These are phyloP conservation scores for Zea luxurians DNA, from an alignment of 176 grass and related monocot genomes.

Conservation along the genomic window DNA sequence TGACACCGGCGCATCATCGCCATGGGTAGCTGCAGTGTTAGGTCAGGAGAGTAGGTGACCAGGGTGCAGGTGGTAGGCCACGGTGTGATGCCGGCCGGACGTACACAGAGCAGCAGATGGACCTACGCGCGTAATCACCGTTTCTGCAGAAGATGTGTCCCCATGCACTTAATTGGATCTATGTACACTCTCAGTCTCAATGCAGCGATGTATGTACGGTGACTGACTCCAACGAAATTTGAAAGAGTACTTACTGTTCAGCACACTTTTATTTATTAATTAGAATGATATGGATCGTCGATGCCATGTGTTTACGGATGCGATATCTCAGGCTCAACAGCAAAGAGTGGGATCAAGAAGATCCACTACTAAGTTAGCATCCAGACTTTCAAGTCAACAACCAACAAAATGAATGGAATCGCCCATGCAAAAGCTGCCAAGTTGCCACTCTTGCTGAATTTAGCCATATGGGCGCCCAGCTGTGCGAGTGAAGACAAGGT, in stretches of 20 bases:
- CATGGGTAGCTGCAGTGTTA: constrained; percentile 6
- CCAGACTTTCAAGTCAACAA: not conserved
- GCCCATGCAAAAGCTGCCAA: constrained; percentile 8
- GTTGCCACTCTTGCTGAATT: not conserved
- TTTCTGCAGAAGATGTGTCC: not conserved
- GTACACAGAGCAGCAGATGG: constrained; percentile 14
- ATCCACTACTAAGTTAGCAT: not conserved
- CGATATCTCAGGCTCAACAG: not conserved
- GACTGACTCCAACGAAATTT: too few species aligned
- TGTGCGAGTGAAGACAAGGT: not conserved
- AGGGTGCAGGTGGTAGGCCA: constrained; percentile 29
- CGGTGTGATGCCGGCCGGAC: not conserved
- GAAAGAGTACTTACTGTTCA: too few species aligned
- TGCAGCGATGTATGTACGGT: too few species aligned
- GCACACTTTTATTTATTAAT: too few species aligned
- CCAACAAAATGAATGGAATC: constrained; percentile 5
- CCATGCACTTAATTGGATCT: not conserved
- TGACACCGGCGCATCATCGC: not conserved
- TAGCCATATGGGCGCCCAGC: not conserved
- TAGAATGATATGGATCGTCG: too few species aligned
- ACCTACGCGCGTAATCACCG: constrained; percentile 3
- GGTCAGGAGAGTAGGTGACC: not conserved
- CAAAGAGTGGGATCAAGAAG: not conserved
- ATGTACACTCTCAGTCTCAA: too few species aligned
- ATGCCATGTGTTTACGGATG: too few species aligned